Evolutionary conservation across 2,329 filamentous ascomycete genomes (phyloP), one percentile per base, ranked within the genome.

Genomic region (Cladobotryum mycophilum): DNA sequence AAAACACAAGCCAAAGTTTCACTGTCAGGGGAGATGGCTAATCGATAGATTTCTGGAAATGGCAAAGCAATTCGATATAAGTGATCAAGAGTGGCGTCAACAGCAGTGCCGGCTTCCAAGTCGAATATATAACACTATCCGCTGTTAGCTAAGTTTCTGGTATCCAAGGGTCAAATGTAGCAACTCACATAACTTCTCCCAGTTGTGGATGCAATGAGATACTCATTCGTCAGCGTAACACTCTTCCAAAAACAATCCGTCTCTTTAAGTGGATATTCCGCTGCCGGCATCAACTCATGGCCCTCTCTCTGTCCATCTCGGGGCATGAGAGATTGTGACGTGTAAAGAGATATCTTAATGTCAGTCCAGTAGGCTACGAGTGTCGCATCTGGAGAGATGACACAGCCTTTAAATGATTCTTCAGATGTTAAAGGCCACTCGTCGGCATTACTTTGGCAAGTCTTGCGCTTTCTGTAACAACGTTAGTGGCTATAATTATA

Each of bases 351-450:
- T 33, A 66, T 61, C 35, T 59, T 60, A 37, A 34, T 48, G 33
- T 64, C 61, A 3, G 56, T 64, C 60, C 63, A 66, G 44, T 63
- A 66, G 1, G 57, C 63, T 34, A 64, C 51, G 5, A 59, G 50
- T 18, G 52, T 56, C 12, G 57, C 62, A 36, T 58, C 55, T 3
- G 61, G 61, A 2, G 63, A 62, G 25, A 65, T 62, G 8, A 53
- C 57, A 22, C 61, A 63, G 17, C 59, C 61, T 45, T 64, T 65
- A 51, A 61, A 60, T 13, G 37, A 41, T 18, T 54, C 55, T 14
- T 34, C 59, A 51, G 30, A 48, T 45, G 38, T 44, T 33, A 17
- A 49, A 54, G 33, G 59, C 37, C 41, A 49, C 18, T 42, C 41
- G 18, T 50, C 41, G 41, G 41, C 48, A 30, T 45, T 51, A 34